A percentile compares a stretch with the other conserved stretches of the same genome.
phyloP scores from a whole-genome alignment of 176 grass and related monocot species.

The Eremochloa ophiuroides region DNA sequence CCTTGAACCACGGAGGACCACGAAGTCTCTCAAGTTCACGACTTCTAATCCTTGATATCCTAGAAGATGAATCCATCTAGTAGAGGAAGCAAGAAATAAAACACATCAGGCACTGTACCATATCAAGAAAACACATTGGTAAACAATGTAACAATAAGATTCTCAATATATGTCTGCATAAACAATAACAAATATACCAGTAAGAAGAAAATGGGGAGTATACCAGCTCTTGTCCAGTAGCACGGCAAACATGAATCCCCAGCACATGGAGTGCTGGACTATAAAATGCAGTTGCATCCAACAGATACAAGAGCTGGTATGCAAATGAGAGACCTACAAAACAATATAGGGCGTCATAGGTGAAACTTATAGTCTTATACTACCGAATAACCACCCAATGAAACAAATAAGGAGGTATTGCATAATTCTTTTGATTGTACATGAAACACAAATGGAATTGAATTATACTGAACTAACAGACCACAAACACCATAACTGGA shows the following conservation, averaged over 20 bases:
- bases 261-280: slow-evolving; percentile 73
- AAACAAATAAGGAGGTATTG: not conserved
- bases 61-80: slow-evolving; percentile 98
- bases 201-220: slow-evolving; percentile 16
- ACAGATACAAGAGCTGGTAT: slow-evolving; percentile 89
- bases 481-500: not conserved
- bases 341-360: slow-evolving; percentile 12
- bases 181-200: slow-evolving; percentile 17
- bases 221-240: slow-evolving; percentile 98
- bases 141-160: slow-evolving; percentile 2
- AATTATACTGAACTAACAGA: not conserved
- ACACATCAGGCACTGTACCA: slow-evolving; percentile 24
- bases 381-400: not conserved
- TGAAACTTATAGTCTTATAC: slow-evolving; percentile 7
- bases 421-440: slow-evolving; percentile 10
- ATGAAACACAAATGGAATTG: not conserved
- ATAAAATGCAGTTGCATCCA: slow-evolving; percentile 94
- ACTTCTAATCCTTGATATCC: slow-evolving; percentile 94
- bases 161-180: not conserved
- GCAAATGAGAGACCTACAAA: slow-evolving; percentile 79
- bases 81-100: slow-evolving; percentile 15
- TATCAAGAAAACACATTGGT: not conserved
- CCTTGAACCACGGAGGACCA: slow-evolving; percentile 93
- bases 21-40: slow-evolving; percentile 77
- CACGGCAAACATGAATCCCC: slow-evolving; percentile 91